Evolutionary conservation across 1,139 yeast species (phyloP), one percentile per base, ranked within the genome.

Genomic region (Taphrina communis): DNA sequence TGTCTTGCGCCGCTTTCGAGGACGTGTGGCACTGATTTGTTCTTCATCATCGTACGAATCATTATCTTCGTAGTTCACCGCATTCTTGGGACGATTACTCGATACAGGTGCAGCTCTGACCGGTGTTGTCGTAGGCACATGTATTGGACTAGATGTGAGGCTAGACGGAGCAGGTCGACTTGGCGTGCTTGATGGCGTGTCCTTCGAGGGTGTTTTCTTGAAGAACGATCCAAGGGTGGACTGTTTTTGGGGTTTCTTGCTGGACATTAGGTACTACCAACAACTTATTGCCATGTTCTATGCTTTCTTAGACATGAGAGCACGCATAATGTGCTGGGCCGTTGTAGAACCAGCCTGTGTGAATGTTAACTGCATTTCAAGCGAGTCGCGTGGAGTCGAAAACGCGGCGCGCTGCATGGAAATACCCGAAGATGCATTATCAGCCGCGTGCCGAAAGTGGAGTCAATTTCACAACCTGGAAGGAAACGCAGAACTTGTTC

Each of bases 221-320:
- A 65, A 65, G 68, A 65, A 65, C 48, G 63, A 59, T 21, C 44
- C 63, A 6, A 65, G 68, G 11, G 68, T 65, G 11, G 62, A 17
- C 51, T 65, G 68, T 35, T 51, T 57, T 17, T 44, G 55, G 3
- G 38, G 31, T 21, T 63, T 35, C 39, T 55, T 63, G 21, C 61
- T 25, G 35, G 67, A 53, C 67, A 60, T 60, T 2, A 9, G 31
- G 19, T 6, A 44, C 2, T 9, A 39, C 42, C 42, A 25, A 25
- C 31, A 25, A 25, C 31, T 25, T 25, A 25, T 25, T 25, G 31
- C 31, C 31, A 25, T 25, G 4, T 25, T 25, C 31, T 25, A 25
- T 25, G 2, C 31, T 2, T 25, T 25, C 4, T 25, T 25, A 2
- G 31, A 25, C 31, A 25, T 25, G 31, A 25, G 31, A 25, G 31